Evolutionary conservation across 768 basidiomycete species (phyloP).

Genomic region (Mycena amicta): DNA sequence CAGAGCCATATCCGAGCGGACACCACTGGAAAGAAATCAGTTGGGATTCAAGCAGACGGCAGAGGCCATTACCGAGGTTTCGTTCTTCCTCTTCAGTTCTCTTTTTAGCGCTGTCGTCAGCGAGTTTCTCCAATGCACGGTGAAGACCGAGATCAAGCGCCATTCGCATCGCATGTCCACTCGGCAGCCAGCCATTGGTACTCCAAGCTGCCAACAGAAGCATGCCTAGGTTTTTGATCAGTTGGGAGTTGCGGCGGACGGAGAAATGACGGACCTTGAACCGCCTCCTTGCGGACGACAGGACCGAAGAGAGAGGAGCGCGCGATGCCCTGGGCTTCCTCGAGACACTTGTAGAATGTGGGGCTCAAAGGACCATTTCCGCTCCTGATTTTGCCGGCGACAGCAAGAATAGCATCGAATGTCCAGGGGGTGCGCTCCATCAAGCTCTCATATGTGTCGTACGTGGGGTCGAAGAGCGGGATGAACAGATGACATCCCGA

Average conservation of each 20-base stretch:
- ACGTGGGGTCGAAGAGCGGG: constrained; percentile 88
- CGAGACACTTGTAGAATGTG: constrained; percentile 88
- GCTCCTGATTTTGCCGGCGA: constrained; percentile 89
- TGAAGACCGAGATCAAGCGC: constrained; percentile 92
- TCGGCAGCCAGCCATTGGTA: constrained; percentile 92
- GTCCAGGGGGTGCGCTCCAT: constrained; percentile 95
- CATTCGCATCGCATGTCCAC: constrained; percentile 96
- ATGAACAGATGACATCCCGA: constrained; percentile 96
- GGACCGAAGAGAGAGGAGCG: constrained; percentile 92
- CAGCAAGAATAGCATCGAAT: constrained; percentile 89
- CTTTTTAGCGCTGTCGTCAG: constrained; percentile 69
- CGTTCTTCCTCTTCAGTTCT: constrained; percentile 82
- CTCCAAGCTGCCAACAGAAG: constrained; percentile 90
- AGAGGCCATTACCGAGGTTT: constrained; percentile 63
- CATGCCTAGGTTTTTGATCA: constrained; percentile 61
- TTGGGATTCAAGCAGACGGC: constrained; percentile 8
- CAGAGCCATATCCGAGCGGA: constrained; percentile 94
- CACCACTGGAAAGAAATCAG: constrained; percentile 56
- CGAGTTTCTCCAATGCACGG: constrained; percentile 88
- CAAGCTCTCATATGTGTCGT: constrained; percentile 91
- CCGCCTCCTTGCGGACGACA: constrained; percentile 91
- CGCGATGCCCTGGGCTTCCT: constrained; percentile 96
- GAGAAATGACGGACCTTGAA: constrained; percentile 71
- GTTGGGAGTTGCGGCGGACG: constrained; percentile 3
- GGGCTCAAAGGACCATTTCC: constrained; percentile 84